These are phyloP conservation scores for Coemansia sp. DNA, from an alignment of 192 early-diverging fungal species.

Conservation along the genomic window DNA sequence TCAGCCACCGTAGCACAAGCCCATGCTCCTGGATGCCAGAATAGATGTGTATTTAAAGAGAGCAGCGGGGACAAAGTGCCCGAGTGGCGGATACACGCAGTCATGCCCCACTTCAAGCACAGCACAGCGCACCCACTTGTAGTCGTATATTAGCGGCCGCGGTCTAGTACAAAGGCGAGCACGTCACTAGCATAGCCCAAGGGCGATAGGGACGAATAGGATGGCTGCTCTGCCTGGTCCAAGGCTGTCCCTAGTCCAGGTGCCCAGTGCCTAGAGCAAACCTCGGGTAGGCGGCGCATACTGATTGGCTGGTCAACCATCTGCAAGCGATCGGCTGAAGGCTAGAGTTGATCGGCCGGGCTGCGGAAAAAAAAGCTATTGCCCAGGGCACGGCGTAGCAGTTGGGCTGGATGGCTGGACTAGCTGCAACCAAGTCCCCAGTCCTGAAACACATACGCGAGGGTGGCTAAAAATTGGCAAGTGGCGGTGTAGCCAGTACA, in stretches of 20 bases:
- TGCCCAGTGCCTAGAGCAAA: not conserved
- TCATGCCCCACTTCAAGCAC: not conserved
- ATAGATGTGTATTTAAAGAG: constrained; percentile 6
- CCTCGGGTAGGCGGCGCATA: not conserved
- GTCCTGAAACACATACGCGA: not conserved
- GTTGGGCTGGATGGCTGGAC: not conserved
- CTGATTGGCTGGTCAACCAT: constrained; percentile 14
- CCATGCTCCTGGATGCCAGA: not conserved
- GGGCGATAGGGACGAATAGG: not conserved
- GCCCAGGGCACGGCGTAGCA: not conserved
- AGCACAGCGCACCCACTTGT: not conserved
- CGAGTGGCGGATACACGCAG: not conserved
- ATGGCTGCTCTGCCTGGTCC: not conserved
- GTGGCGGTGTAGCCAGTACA: not conserved
- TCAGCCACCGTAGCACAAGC: not conserved
- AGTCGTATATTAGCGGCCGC: not conserved
- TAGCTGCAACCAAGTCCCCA: not conserved
- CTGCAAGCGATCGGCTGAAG: constrained; percentile 20
- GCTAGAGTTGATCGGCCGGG: constrained; percentile 8
- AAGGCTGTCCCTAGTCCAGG: not conserved
- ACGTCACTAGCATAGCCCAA: not conserved
- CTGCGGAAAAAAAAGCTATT: constrained; percentile 2
- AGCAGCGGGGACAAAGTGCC: not conserved
- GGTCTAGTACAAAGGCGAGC: not conserved
- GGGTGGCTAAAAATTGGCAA: not conserved